phyloP scores from a whole-genome alignment of 257 asterid genomes.

The Coffea eugenioides region DNA sequence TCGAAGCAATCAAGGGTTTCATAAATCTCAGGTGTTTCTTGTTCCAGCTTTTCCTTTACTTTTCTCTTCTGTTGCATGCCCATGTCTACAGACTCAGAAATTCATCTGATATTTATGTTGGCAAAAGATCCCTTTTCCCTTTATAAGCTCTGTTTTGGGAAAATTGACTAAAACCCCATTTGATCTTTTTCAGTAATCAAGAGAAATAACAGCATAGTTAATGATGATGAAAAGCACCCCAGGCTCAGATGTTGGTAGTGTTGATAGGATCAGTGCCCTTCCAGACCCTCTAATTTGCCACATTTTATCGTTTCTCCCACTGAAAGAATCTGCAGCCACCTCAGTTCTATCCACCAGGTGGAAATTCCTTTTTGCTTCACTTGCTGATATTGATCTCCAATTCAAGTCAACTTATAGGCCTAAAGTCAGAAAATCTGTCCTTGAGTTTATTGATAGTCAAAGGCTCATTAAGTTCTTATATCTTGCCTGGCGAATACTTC shows the following conservation, averaged over 20 bases:
- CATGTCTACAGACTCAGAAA: too few species aligned
- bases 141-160: too few species aligned
- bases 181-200: too few species aligned
- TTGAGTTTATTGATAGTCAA: not conserved
- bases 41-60: too few species aligned
- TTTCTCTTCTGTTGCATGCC: too few species aligned
- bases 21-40: too few species aligned
- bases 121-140: too few species aligned
- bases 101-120: too few species aligned
- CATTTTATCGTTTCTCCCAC: not conserved
- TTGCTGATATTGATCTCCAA: not conserved
- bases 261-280: conserved; percentile 11
- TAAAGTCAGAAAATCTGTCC: not conserved
- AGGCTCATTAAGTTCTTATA: not conserved
- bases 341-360: conserved; percentile 7
- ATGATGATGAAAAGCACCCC: too few species aligned
- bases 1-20: too few species aligned
- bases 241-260: not conserved
- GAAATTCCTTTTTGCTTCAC: not conserved
- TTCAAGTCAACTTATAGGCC: not conserved
- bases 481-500: not conserved
- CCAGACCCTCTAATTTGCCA: not conserved
- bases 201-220: too few species aligned
- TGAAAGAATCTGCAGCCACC: conserved; percentile 8
- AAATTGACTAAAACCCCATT: too few species aligned